These are phyloP conservation scores for Mitragyna speciosa DNA, from an alignment of 257 asterid species.

Conservation along the genomic window DNA sequence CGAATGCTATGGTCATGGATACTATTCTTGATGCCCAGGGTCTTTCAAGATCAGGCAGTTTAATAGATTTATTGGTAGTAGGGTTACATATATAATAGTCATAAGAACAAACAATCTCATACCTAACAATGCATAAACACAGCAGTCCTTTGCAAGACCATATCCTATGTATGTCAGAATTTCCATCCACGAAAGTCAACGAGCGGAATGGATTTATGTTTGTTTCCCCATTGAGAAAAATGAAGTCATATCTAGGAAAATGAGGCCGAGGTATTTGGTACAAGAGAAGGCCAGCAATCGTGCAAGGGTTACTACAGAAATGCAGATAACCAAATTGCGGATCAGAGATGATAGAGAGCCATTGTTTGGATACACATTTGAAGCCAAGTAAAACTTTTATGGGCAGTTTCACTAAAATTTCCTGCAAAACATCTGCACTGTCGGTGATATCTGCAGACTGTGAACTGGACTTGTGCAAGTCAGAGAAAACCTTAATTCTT, in stretches of 20 bases:
- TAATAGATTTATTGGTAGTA: not conserved
- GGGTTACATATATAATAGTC: constrained; percentile 11
- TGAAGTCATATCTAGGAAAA: not conserved
- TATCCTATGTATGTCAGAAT: constrained; percentile 4
- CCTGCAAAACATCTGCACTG: not conserved
- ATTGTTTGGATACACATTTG: constrained; percentile 7
- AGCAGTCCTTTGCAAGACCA: constrained; percentile 11
- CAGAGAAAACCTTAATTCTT: not conserved
- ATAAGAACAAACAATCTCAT: not conserved
- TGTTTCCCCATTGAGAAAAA: not conserved
- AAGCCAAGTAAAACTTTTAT: not conserved
- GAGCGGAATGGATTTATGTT: not conserved
- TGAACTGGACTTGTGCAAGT: not conserved
- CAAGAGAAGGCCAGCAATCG: not conserved
- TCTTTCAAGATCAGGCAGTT: not conserved
- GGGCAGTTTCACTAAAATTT: not conserved
- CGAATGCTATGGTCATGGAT: constrained; percentile 4
- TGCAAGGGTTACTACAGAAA: not conserved
- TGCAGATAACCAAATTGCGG: constrained; percentile 2
- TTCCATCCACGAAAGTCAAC: not conserved
- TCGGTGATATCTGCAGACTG: not conserved
- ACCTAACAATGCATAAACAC: not conserved
- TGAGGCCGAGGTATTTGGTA: not conserved
- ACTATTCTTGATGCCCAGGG: not conserved
- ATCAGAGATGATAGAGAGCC: not conserved